Conservation (phyloP, 1,284 basidiomycete species). For the Microbotryomycetes sp. region DNA sequence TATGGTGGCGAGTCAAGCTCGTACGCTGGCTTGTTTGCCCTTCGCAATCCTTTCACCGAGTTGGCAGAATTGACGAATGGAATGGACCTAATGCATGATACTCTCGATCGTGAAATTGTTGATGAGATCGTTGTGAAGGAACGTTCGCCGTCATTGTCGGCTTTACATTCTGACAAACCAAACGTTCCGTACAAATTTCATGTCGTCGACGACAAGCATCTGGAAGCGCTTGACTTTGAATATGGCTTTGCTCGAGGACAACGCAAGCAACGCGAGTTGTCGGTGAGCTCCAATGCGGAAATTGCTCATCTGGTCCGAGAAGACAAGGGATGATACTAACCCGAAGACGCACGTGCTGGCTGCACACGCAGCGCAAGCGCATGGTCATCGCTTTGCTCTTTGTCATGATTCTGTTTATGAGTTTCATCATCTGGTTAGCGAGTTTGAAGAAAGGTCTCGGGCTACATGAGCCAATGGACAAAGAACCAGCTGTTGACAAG, state of each 20-base stretch:
- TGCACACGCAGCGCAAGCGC: slow-evolving; percentile 12
- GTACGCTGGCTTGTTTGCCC: background rate
- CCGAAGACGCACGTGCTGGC: no score
- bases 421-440: background rate
- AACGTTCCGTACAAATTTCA: background rate
- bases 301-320: background rate
- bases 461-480: background rate
- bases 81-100: slow-evolving; percentile 22
- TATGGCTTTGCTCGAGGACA: slow-evolving; percentile 16
- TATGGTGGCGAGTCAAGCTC: background rate
- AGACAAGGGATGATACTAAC: no score
- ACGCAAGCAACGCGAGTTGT: background rate
- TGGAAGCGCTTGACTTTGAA: slow-evolving; percentile 12
- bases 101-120: slow-evolving; percentile 24
- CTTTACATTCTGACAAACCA: background rate
- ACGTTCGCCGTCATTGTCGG: background rate
- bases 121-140: slow-evolving; percentile 10
- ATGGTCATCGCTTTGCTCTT: slow-evolving; percentile 19
- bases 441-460: background rate
- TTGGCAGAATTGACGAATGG: slow-evolving; percentile 24
- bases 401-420: slow-evolving; percentile 3
- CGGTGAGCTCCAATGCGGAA: background rate
- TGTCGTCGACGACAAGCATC: background rate
- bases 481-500: background rate
- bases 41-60: slow-evolving; percentile 24